These are phyloP conservation scores for Penicillium sp. DNA, from an alignment of 2,329 filamentous ascomycete species.

Conservation along the genomic window DNA sequence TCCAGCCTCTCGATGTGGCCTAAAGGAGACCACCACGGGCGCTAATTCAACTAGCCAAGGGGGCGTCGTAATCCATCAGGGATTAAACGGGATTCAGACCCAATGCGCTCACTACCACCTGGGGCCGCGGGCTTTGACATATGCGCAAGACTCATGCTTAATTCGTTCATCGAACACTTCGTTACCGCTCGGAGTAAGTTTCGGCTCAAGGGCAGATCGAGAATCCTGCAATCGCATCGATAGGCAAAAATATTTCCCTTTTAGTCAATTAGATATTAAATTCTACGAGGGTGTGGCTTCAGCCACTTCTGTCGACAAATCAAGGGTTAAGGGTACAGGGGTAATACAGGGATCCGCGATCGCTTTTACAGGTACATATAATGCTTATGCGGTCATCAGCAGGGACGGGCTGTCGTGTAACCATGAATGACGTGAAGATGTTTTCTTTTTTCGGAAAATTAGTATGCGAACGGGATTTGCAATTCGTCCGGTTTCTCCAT, in stretches of 20 bases:
- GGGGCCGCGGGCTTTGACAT: not conserved
- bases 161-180: not conserved
- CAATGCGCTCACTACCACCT: not conserved
- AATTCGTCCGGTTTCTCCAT: not conserved
- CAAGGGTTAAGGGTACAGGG: not conserved
- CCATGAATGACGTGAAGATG: not conserved
- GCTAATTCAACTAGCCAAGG: not conserved
- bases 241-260: not conserved
- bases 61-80: not conserved
- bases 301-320: not conserved
- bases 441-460: not conserved
- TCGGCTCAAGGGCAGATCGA: not conserved
- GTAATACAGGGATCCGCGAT: not conserved
- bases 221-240: not conserved
- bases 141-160: not conserved
- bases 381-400: not conserved
- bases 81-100: not conserved
- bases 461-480: not conserved
- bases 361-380: not conserved
- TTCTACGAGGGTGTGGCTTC: not conserved
- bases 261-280: not conserved
- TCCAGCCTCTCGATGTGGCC: not conserved
- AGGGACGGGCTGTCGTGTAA: not conserved
- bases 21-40: not conserved
- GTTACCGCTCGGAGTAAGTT: not conserved